Percentiles rank a stretch among this genome's conserved stretches.
Evolutionary conservation across 2,329 filamentous ascomycete genomes (phyloP).

Genomic region (Calonectria leucothoes): DNA sequence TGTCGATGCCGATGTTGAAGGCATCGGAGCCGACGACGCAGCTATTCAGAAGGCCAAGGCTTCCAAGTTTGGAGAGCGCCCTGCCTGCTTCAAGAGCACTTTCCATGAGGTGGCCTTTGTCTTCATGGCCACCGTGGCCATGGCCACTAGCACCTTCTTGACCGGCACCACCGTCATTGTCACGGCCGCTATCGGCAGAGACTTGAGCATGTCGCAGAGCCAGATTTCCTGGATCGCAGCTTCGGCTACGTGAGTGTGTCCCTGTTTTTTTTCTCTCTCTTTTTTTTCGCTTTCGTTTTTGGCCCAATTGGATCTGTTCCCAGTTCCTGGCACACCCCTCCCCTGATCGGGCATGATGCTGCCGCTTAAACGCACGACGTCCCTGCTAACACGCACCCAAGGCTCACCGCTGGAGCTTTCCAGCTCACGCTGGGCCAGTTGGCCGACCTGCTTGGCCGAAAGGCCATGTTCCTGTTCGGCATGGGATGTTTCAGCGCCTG

Average conservation of each 20-base stretch:
- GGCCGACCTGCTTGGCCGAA: conserved; percentile 29
- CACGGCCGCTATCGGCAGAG: conserved; percentile 68
- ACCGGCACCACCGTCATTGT: conserved; percentile 71
- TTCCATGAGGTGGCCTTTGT: conserved; percentile 74
- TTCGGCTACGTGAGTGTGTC: conserved; percentile 57
- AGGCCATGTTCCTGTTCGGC: conserved; percentile 29
- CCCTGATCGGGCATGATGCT: not conserved
- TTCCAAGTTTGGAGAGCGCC: conserved; percentile 52
- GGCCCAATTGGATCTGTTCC: not conserved
- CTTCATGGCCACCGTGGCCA: conserved; percentile 74
- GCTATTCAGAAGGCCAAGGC: conserved; percentile 15
- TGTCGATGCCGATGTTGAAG: conserved; percentile 12
- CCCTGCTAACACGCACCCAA: not conserved
- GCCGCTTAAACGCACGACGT: not conserved
- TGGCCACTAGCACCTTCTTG: conserved; percentile 71
- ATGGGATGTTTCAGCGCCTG: conserved; percentile 36
- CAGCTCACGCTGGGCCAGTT: conserved; percentile 66
- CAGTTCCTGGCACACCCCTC: not conserved
- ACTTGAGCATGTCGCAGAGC: conserved; percentile 72
- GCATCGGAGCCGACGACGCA: conserved; percentile 20
- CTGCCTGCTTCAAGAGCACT: conserved; percentile 71
- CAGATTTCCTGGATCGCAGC: conserved; percentile 77
- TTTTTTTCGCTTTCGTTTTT: no score
- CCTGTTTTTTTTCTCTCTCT: no score
- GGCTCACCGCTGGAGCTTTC: conserved; percentile 71